Evolutionary conservation across 192 early-diverging fungal species (phyloP).

Genomic region (Rhizoclosmatium sp.): DNA sequence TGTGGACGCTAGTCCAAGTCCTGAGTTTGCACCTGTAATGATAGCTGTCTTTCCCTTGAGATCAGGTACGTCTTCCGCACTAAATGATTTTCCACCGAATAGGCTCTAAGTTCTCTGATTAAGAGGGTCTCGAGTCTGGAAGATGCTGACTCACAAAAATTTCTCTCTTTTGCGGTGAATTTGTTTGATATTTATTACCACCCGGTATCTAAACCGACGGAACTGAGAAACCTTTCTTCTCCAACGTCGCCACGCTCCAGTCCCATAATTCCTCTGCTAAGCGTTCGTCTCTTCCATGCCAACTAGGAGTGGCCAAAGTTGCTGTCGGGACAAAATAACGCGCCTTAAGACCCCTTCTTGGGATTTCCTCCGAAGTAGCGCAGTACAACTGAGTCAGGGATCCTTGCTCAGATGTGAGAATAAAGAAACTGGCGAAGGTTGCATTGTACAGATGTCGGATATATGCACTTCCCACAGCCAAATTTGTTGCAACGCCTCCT

Average conservation of each 20-base stretch:
- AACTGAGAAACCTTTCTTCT: conserved; percentile 27
- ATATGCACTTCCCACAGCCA: conserved; percentile 16
- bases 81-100: not conserved
- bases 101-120: not conserved
- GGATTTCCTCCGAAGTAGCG: conserved; percentile 53
- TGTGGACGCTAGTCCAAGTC: conserved; percentile 27
- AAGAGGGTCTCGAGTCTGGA: not conserved
- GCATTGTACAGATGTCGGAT: not conserved
- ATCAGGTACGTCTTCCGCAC: conserved; percentile 28
- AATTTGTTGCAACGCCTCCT: conserved; percentile 39
- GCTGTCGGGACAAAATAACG: conserved; percentile 54
- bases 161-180: not conserved
- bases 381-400: conserved; percentile 52
- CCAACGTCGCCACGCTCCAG: conserved; percentile 42
- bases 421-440: not conserved
- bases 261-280: conserved; percentile 53
- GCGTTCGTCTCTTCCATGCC: conserved; percentile 38
- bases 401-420: conserved; percentile 38
- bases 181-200: not conserved
- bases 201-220: not conserved
- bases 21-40: conserved; percentile 37
- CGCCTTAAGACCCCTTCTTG: conserved; percentile 33
- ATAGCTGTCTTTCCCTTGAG: conserved; percentile 38
- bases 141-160: not conserved
- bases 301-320: conserved; percentile 15